Conservation (phyloP, 2,329 filamentous ascomycete genomes). For the Seiridium unicorne region DNA sequence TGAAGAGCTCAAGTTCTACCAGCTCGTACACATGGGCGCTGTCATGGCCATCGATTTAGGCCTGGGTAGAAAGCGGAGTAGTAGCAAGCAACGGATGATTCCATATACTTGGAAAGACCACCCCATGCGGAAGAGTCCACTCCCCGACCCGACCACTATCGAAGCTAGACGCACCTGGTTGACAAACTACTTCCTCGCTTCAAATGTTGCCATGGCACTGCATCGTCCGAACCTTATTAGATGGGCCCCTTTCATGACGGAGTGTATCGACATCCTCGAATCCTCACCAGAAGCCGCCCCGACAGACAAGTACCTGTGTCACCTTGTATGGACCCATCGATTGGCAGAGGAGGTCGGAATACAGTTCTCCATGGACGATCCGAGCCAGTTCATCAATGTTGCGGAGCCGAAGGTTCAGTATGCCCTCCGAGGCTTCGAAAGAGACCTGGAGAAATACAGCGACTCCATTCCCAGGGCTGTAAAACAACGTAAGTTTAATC, state of each 20-base stretch:
- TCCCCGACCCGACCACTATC: conserved; percentile 51
- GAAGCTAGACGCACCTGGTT: conserved; percentile 59
- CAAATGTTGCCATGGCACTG: conserved; percentile 60
- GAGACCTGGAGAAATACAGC: conserved; percentile 60
- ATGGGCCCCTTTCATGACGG: conserved; percentile 60
- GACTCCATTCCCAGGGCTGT: conserved; percentile 50
- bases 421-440: conserved; percentile 63
- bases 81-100: conserved; percentile 33
- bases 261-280: conserved; percentile 56
- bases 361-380: conserved; percentile 68
- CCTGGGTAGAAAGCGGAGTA: conserved; percentile 48
- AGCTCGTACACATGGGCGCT: conserved; percentile 77
- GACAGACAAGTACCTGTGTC: conserved; percentile 56
- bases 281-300: conserved; percentile 53
- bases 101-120: conserved; percentile 39
- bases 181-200: conserved; percentile 56
- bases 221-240: conserved; percentile 60
- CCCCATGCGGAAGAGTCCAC: conserved; percentile 37
- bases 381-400: conserved; percentile 51
- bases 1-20: conserved; percentile 87
- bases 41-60: conserved; percentile 84
- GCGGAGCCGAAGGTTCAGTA: conserved; percentile 64
- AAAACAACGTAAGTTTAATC: conserved; percentile 51
- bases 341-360: conserved; percentile 67
- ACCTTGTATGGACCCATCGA: conserved; percentile 58